These are phyloP conservation scores for Flaveria brownii DNA, from an alignment of 129 eudicot species.

Conservation along the genomic window DNA sequence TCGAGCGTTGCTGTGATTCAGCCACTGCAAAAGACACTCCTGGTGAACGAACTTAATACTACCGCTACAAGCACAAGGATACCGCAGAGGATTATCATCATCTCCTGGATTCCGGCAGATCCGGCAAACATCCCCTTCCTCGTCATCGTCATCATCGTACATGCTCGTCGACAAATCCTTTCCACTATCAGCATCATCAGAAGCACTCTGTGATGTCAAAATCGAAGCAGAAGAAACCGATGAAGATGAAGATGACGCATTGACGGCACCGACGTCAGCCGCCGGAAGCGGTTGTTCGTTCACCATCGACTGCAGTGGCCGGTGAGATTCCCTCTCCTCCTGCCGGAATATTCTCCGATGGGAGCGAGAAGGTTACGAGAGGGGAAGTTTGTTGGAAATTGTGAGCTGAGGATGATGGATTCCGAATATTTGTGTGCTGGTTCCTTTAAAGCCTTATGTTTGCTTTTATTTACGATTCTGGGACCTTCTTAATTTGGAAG, in stretches of 20 bases:
- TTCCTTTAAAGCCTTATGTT: constrained; percentile 6
- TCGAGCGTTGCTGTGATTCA: constrained; percentile 94
- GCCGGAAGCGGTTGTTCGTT: constrained; percentile 45
- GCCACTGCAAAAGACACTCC: constrained; percentile 96
- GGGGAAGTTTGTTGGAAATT: constrained; percentile 11
- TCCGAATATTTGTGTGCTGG: background rate
- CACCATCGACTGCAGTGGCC: constrained; percentile 30
- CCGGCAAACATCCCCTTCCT: constrained; percentile 92
- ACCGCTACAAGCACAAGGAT: constrained; percentile 98
- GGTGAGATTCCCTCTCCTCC: constrained; percentile 26
- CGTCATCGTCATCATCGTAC: constrained; percentile 67
- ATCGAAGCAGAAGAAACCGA: constrained; percentile 36
- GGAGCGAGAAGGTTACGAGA: constrained; percentile 26
- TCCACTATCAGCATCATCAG: constrained; percentile 19
- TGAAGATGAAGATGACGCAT: constrained; percentile 10
- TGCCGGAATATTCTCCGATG: constrained; percentile 11
- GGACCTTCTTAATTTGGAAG: background rate
- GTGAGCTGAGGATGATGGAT: constrained; percentile 27
- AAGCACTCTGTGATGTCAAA: constrained; percentile 17
- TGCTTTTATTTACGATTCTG: constrained; percentile 5
- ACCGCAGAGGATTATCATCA: constrained; percentile 80
- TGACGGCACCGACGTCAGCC: constrained; percentile 28
- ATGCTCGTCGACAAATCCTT: constrained; percentile 23
- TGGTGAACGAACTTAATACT: constrained; percentile 97
- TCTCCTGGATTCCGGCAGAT: constrained; percentile 91